Evolutionary conservation across 768 basidiomycete genomes (phyloP).

Genomic region (Phylloporus sp.): DNA sequence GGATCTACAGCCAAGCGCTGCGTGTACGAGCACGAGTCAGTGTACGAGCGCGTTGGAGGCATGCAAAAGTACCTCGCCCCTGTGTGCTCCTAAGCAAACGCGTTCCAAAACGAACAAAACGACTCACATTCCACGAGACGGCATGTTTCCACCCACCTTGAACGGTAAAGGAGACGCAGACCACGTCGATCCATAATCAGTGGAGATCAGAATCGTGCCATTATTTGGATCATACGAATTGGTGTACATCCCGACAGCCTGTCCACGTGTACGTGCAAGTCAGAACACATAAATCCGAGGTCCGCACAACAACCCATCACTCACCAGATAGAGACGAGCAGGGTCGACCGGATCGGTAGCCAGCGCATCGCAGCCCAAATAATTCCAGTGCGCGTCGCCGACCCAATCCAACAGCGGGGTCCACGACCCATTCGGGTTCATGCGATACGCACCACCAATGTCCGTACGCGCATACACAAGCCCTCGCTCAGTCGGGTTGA

Average conservation of each 20-base stretch:
- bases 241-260: conserved; percentile 12
- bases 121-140: conserved; percentile 47
- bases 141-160: conserved; percentile 52
- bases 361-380: conserved; percentile 58
- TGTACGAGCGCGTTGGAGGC: not conserved
- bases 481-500: conserved; percentile 57
- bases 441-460: conserved; percentile 60
- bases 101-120: not conserved
- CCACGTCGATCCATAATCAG: conserved; percentile 53
- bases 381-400: conserved; percentile 47
- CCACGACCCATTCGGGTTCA: conserved; percentile 59
- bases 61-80: conserved; percentile 8
- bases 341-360: conserved; percentile 59
- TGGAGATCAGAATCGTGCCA: conserved; percentile 53
- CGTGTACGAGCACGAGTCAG: not conserved
- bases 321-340: conserved; percentile 44
- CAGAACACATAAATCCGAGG: not conserved
- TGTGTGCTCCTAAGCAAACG: not conserved
- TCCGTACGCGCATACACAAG: conserved; percentile 63
- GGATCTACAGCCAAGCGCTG: conserved; percentile 62
- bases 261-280: not conserved
- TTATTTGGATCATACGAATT: conserved; percentile 10
- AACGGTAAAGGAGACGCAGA: conserved; percentile 49
- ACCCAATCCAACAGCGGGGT: conserved; percentile 57
- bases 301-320: too few relatives aligned